phyloP scores from a whole-genome alignment of 345 rosid species.

The Populus ilicifolia region DNA sequence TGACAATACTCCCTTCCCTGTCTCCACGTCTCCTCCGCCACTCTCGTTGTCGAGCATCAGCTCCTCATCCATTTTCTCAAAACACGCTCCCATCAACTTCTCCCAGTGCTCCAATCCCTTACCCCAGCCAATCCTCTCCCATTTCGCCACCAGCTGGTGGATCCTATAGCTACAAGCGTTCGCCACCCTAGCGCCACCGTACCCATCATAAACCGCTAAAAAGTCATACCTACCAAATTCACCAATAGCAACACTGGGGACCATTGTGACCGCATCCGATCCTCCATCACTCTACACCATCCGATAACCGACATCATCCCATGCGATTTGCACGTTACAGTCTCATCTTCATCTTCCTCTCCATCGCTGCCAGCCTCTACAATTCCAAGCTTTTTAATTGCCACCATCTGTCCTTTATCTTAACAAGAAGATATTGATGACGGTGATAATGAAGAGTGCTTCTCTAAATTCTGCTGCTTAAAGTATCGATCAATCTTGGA shows the following conservation, averaged over 20 bases:
- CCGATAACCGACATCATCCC: constrained; percentile 42
- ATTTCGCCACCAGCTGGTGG: constrained; percentile 32
- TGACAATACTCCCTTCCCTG: neutral
- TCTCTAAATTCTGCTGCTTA: neutral
- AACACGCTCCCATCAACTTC: constrained; percentile 33
- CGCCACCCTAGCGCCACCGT: constrained; percentile 29
- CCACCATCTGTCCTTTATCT: neutral
- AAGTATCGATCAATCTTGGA: neutral
- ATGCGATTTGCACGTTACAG: constrained; percentile 7
- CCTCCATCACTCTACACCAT: constrained; percentile 34
- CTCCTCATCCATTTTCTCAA: constrained; percentile 41
- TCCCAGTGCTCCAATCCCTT: constrained; percentile 23
- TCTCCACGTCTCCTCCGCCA: neutral
- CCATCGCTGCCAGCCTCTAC: neutral
- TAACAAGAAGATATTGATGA: neutral
- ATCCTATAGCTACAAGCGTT: constrained; percentile 28
- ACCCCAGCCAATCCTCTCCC: neutral
- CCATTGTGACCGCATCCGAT: constrained; percentile 22
- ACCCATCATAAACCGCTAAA: constrained; percentile 42
- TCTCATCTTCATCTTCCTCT: neutral
- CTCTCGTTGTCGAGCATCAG: neutral
- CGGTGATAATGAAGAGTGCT: no score
- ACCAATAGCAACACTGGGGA: constrained; percentile 6
- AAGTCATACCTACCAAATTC: constrained; percentile 24
- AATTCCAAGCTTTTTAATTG: neutral